Conservation (phyloP, 257 asterid species). For the Ballota nigra region DNA sequence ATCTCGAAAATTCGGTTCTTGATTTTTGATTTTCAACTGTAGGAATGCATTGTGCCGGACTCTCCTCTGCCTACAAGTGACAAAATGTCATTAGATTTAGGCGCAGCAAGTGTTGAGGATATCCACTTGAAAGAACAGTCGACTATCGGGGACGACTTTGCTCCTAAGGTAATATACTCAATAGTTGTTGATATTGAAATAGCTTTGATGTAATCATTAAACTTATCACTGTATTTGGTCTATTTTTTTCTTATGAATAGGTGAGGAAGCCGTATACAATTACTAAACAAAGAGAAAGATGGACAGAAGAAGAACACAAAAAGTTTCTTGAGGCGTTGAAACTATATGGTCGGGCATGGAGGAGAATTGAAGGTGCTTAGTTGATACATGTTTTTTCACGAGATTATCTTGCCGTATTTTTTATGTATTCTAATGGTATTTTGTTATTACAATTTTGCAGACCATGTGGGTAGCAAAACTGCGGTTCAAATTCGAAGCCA, state of each 20-base stretch:
- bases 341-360: slow-evolving; percentile 92
- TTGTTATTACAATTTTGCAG: slow-evolving; percentile 30
- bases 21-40: slow-evolving; percentile 18
- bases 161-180: slow-evolving; percentile 55
- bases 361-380: slow-evolving; percentile 78
- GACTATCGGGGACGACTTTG: slow-evolving; percentile 43
- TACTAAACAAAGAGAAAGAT: slow-evolving; percentile 89
- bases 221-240: slow-evolving; percentile 1
- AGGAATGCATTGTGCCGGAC: slow-evolving; percentile 46
- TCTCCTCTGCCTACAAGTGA: slow-evolving; percentile 21
- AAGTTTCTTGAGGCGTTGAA: slow-evolving; percentile 86
- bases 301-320: slow-evolving; percentile 91
- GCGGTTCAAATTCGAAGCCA: slow-evolving; percentile 99
- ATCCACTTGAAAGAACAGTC: slow-evolving; percentile 39
- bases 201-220: not conserved
- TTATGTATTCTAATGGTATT: slow-evolving; percentile 9
- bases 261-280: slow-evolving; percentile 87
- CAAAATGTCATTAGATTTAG: slow-evolving; percentile 29
- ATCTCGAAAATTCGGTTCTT: slow-evolving; percentile 1
- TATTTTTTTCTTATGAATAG: slow-evolving; percentile 34
- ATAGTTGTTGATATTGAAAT: not conserved
- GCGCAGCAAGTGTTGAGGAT: slow-evolving; percentile 28
- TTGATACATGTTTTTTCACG: not conserved
- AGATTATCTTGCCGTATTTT: not conserved
- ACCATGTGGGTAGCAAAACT: slow-evolving; percentile 88